Evolutionary conservation across 1,284 basidiomycete genomes (phyloP).

Genomic region (Apiotrichum montevideense): DNA sequence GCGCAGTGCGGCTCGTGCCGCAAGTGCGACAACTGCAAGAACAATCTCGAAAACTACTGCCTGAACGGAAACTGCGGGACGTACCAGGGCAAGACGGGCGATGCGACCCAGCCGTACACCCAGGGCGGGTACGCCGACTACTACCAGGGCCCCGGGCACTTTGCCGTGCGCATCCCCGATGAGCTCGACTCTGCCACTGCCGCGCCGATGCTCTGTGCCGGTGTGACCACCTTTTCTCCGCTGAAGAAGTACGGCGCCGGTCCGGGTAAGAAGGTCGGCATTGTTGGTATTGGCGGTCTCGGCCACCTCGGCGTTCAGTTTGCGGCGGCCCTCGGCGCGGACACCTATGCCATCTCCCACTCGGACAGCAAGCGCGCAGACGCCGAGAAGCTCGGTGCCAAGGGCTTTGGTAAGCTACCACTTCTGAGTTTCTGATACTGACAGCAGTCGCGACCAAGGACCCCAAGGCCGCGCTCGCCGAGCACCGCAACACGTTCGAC

Average conservation of each 20-base stretch:
- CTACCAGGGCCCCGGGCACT: constrained; percentile 55
- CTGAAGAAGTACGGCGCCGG: constrained; percentile 55
- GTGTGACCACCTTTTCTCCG: constrained; percentile 63
- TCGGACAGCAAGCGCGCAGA: constrained; percentile 59
- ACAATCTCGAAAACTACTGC: constrained; percentile 53
- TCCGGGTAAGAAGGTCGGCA: constrained; percentile 61
- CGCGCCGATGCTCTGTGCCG: constrained; percentile 54
- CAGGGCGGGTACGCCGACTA: constrained; percentile 28
- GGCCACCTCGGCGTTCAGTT: constrained; percentile 57
- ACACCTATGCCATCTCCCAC: constrained; percentile 63
- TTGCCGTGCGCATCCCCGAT: constrained; percentile 64
- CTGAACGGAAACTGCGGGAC: constrained; percentile 15
- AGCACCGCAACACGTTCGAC: constrained; percentile 47
- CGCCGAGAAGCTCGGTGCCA: constrained; percentile 57
- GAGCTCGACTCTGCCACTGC: constrained; percentile 54
- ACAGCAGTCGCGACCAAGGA: constrained; percentile 49
- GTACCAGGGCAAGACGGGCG: constrained; percentile 19
- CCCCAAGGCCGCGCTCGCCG: constrained; percentile 45
- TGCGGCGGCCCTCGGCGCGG: constrained; percentile 56
- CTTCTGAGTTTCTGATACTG: not conserved
- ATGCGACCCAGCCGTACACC: constrained; percentile 14
- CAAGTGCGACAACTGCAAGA: constrained; percentile 54
- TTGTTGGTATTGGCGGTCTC: constrained; percentile 59
- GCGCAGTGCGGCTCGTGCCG: constrained; percentile 56
- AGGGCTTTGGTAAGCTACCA: not conserved